Evolutionary conservation across 352 stramenopile genomes (phyloP), one percentile per base, ranked within the genome.

Genomic region (Phytophthora chlamydospora): DNA sequence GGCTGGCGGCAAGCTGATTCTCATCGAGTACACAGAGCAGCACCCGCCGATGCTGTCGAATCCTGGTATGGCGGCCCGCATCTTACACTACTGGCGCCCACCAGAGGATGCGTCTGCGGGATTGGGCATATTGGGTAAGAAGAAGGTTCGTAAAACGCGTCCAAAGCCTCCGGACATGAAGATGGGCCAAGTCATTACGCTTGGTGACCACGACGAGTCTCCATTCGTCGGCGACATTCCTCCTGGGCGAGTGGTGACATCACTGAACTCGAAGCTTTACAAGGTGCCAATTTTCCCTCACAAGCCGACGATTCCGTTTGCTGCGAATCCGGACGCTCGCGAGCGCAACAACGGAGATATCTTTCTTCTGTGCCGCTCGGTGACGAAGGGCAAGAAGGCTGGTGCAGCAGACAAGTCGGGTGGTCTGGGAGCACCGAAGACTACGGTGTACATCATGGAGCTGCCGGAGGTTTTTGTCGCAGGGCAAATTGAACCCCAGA

Each of bases 21-120:
- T 95, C 24, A 75, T 95, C 33, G 85, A 95, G 58, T 95, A 95
- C 73, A 92, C 83, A 21, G 85, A 95, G 59, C 83, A 95, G 58
- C 77, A 82, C 44, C 85, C 85, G 9, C 85, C 85, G 11, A 90
- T 95, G 80, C 64, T 93, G 2, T 80, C 78, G 19, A 95, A 95
- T 49, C 82, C 80, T 12, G 85, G 85, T 19, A 95, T 95, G 85
- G 85, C 85, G 13, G 78, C 85, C 19, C 83, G 83, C n/a, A 88
- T 95, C 19, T 50, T 95, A 57, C 83, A 95, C 66, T 95, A 95
- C 50, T 95, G 83, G 81, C 79, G 85, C 6, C 83, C 85, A 40
- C 85, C 85, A 21, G 80, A 91, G 13, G 54, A 84, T 24, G 64
- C 82, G 2, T 65, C 54, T 0, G 19, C 65, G 13, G 54, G 66